Conservation (phyloP, 495 filamentous ascomycete species). For the Penicillium lividum region DNA sequence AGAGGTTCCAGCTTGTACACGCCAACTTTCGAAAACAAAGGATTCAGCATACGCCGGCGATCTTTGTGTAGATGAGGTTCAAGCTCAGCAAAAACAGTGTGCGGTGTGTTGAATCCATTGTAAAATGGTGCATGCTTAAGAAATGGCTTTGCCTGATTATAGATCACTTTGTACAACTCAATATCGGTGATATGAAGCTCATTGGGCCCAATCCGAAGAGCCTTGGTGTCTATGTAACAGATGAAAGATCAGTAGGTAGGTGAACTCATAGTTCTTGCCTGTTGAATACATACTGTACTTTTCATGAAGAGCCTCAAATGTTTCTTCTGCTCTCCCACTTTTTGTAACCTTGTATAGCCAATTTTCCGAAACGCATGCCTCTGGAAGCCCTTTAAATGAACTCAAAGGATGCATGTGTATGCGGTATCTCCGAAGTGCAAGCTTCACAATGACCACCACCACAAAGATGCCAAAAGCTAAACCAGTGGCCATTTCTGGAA, state of each 20-base stretch:
- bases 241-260: neutral
- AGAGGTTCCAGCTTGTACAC: neutral
- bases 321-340: neutral
- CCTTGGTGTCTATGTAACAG: constrained; percentile 6
- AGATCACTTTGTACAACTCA: constrained; percentile 13
- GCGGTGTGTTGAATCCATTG: constrained; percentile 7
- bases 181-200: constrained; percentile 21
- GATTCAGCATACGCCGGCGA: neutral
- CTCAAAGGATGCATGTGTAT: neutral
- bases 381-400: neutral
- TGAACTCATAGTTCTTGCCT: neutral
- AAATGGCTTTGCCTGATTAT: constrained; percentile 11
- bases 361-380: neutral
- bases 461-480: neutral
- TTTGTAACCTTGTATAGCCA: neutral
- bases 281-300: neutral
- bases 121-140: constrained; percentile 11
- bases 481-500: neutral
- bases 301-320: neutral
- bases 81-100: constrained; percentile 8
- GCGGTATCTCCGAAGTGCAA: neutral
- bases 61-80: neutral
- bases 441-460: neutral
- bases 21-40: neutral
- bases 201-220: constrained; percentile 18